These are phyloP conservation scores for Collariella sp. DNA, from an alignment of 495 filamentous ascomycete species.

Conservation along the genomic window DNA sequence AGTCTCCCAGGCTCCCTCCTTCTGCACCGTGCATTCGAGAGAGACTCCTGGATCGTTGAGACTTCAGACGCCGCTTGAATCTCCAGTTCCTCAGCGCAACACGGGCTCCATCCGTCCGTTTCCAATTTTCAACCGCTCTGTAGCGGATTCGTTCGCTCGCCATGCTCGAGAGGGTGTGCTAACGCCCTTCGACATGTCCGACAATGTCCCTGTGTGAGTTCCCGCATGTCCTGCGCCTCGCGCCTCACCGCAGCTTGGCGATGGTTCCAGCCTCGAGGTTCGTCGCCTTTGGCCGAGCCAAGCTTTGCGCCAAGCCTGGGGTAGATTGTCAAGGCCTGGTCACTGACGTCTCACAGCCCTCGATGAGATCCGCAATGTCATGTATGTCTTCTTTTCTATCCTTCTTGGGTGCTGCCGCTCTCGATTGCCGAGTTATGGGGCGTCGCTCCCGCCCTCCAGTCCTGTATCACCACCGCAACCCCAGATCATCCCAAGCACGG, in stretches of 20 bases:
- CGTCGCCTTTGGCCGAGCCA: slow-evolving; percentile 26
- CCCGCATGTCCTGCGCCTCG: not conserved
- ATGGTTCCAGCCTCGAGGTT: slow-evolving; percentile 11
- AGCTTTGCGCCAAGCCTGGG: slow-evolving; percentile 32
- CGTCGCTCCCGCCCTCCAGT: too few species aligned
- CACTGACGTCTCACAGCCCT: slow-evolving; percentile 31
- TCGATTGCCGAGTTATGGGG: too few species aligned
- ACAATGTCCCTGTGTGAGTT: slow-evolving; percentile 14
- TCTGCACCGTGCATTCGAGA: slow-evolving; percentile 2
- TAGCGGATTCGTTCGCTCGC: not conserved
- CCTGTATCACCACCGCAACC: not conserved
- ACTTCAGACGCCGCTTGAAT: not conserved
- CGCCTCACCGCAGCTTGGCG: slow-evolving; percentile 11
- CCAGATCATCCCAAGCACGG: not conserved
- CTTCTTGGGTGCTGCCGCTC: not conserved
- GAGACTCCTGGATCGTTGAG: not conserved
- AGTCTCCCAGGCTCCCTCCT: slow-evolving; percentile 10
- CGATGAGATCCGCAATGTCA: slow-evolving; percentile 34
- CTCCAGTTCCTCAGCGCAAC: not conserved
- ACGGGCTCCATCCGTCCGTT: not conserved
- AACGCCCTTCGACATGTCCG: slow-evolving; percentile 1
- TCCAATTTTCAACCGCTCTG: not conserved
- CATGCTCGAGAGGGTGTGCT: not conserved
- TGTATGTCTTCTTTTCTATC: slow-evolving; percentile 21
- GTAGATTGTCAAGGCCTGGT: slow-evolving; percentile 12